Base-by-base conservation (phyloP, 345 rosid genomes). In the Capsella bursapastoris region DNA sequence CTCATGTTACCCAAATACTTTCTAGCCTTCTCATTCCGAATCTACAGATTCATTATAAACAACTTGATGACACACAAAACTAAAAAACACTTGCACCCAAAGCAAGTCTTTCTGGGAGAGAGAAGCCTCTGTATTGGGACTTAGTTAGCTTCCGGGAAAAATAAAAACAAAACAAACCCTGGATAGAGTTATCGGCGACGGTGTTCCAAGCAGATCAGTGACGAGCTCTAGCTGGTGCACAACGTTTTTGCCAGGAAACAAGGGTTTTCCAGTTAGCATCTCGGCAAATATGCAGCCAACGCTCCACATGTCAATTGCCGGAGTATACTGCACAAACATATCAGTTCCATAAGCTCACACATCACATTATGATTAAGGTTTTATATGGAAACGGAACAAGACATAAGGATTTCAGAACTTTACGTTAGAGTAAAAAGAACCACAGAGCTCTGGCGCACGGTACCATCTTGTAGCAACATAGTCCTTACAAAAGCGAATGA, bases 381-480 rank as follows among this genome's bases (percentile, higher is more conserved):
- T 7, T 27, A 80, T 38, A 40, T 25, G 48, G 29, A 29, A 68
- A 29, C 29, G 0, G 28, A 49, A 64, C 14, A 25, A 64, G 44
- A 47, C 62, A 63, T n/a, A 44, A n/a, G 68, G 40, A 57, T 4
- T 7, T 13, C 57, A 76, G 29, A 12, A 66, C 3, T 16, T 75
- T 83, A 90, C 99, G 81, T 89, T 95, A 74, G 98, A 92, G 77
- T 79, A 95, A 77, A 95, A 95, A 37, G 90, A 92, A 76, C 99
- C 97, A 68, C 99, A 95, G 55, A 95, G 96, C 82, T 95, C 99
- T 41, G 99, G 98, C 76, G 99, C 99, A 78, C 98, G 97, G 68
- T 95, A 95, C 99, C 99, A 95, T 81, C 98, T 84, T 68, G 99
- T 95, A 49, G 99, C 99, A 73, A 95, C 99, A 70, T 95, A 95